Conservation (phyloP, 2,329 filamentous ascomycete genomes). For the Herpotrichia juniperi region DNA sequence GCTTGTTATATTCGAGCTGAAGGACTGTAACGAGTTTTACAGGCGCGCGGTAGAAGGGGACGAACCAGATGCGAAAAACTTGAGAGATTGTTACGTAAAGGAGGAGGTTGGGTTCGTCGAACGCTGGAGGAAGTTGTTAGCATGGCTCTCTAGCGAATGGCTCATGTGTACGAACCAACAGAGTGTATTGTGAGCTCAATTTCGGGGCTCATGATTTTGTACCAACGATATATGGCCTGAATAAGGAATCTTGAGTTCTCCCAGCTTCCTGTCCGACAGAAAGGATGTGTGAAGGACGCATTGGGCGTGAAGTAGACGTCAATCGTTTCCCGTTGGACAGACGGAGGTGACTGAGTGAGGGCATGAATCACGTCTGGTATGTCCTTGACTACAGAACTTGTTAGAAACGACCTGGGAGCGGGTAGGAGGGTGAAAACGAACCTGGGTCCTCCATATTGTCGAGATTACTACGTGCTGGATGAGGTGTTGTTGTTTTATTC, state of each 20-base stretch:
- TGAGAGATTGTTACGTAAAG: slow-evolving; percentile 79
- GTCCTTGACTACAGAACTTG: slow-evolving; percentile 55
- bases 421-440: slow-evolving; percentile 8
- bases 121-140: slow-evolving; percentile 56
- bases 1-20: slow-evolving; percentile 59
- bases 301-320: slow-evolving; percentile 75
- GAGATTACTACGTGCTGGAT: background rate
- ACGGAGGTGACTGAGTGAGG: slow-evolving; percentile 70
- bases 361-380: slow-evolving; percentile 70
- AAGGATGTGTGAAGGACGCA: slow-evolving; percentile 78
- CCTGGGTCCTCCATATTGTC: slow-evolving; percentile 39
- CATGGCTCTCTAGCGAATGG: background rate
- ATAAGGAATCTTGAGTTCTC: slow-evolving; percentile 71
- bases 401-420: background rate
- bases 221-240: slow-evolving; percentile 70
- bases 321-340: slow-evolving; percentile 69
- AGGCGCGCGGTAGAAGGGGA: slow-evolving; percentile 74
- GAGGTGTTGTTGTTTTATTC: no score
- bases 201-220: slow-evolving; percentile 79
- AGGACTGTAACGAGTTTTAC: slow-evolving; percentile 74
- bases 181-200: slow-evolving; percentile 72
- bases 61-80: slow-evolving; percentile 75
- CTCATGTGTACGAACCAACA: slow-evolving; percentile 52
- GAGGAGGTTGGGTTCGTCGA: slow-evolving; percentile 68
- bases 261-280: slow-evolving; percentile 70